These are phyloP conservation scores for Penicillium sp. DNA, from an alignment of 2,329 filamentous ascomycete genomes.

Conservation along the genomic window DNA sequence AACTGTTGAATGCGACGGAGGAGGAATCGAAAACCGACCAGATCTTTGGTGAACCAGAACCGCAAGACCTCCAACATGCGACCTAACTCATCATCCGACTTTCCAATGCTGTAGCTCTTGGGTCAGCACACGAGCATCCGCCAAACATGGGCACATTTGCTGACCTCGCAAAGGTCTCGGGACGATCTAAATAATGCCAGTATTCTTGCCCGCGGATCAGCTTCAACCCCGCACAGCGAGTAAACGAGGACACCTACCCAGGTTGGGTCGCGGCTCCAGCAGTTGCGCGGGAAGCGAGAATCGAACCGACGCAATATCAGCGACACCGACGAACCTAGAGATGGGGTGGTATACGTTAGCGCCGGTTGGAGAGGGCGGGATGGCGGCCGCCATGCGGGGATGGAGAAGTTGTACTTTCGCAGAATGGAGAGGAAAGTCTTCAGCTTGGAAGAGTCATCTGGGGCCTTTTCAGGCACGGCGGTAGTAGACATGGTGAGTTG, in stretches of 20 bases:
- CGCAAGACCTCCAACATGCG: slow-evolving; percentile 92
- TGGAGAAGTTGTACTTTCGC: slow-evolving; percentile 65
- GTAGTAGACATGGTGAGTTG: slow-evolving; percentile 33
- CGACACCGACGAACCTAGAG: slow-evolving; percentile 85
- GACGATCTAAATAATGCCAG: slow-evolving; percentile 96
- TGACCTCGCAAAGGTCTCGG: slow-evolving; percentile 78
- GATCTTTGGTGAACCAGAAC: slow-evolving; percentile 98
- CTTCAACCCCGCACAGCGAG: slow-evolving; percentile 1
- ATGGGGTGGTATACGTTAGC: neutral
- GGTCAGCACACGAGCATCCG: slow-evolving; percentile 39
- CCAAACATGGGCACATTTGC: slow-evolving; percentile 28
- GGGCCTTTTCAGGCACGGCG: slow-evolving; percentile 54
- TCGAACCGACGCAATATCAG: slow-evolving; percentile 91
- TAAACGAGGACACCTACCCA: slow-evolving; percentile 55
- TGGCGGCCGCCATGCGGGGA: neutral
- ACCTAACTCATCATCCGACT: slow-evolving; percentile 85
- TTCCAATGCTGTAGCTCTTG: slow-evolving; percentile 64
- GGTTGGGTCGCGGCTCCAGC: slow-evolving; percentile 91
- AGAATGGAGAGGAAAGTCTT: slow-evolving; percentile 86
- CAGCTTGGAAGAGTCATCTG: slow-evolving; percentile 84
- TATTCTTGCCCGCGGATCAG: slow-evolving; percentile 65
- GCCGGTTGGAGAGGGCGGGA: neutral
- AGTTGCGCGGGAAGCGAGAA: slow-evolving; percentile 96
- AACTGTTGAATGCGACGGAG: slow-evolving; percentile 2
- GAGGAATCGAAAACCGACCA: slow-evolving; percentile 52